Conservation (phyloP, 768 basidiomycete genomes). For the Kwoniella heveanensis region DNA sequence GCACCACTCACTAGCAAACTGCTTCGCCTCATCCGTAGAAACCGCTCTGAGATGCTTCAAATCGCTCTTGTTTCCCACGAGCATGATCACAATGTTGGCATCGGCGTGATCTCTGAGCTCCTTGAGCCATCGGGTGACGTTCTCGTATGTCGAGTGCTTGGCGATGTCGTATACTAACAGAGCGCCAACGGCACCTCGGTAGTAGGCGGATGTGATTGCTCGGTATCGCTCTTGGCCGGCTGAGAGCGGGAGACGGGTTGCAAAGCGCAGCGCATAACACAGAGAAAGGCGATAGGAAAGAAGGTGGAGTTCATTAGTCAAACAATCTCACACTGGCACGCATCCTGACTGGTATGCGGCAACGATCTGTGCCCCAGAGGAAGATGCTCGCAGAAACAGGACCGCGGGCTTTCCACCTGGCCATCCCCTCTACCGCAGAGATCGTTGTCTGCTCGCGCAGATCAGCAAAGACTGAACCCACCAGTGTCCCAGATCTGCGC, state of each 20-base stretch:
- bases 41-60: constrained; percentile 96
- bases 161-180: constrained; percentile 58
- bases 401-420: too few species aligned
- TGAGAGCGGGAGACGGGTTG: constrained; percentile 43
- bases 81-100: constrained; percentile 86
- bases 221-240: constrained; percentile 97
- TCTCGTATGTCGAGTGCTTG: constrained; percentile 72
- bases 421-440: too few species aligned
- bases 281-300: background rate
- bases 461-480: constrained; percentile 58
- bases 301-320: too few species aligned
- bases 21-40: constrained; percentile 94
- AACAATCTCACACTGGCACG: too few species aligned
- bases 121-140: constrained; percentile 94
- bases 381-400: too few species aligned
- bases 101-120: constrained; percentile 90
- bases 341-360: background rate
- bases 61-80: constrained; percentile 98
- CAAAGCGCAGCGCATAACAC: background rate
- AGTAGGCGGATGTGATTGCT: constrained; percentile 97
- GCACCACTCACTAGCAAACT: constrained; percentile 78
- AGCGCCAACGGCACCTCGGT: constrained; percentile 80
- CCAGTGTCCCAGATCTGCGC: constrained; percentile 99
- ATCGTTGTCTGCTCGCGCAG: too few species aligned
- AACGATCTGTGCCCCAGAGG: background rate